phyloP scores from a whole-genome alignment of 2,329 filamentous ascomycete species.

The Hawksworthiomyces lignivorus region DNA sequence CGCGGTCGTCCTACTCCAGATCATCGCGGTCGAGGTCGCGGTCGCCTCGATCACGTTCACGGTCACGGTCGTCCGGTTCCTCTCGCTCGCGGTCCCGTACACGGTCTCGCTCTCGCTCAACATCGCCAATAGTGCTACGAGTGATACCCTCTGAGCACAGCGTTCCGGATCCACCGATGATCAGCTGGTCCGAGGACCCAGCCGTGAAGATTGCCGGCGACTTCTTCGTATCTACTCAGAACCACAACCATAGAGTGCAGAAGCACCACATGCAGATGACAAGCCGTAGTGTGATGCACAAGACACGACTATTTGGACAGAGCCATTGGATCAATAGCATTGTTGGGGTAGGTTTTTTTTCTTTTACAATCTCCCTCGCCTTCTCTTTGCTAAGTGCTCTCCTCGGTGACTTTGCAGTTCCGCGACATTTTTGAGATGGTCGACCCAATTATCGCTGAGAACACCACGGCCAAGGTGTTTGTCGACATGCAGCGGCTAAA shows the following conservation, averaged over 20 bases:
- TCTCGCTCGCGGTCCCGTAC: no score
- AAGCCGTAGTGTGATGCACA: constrained; percentile 23
- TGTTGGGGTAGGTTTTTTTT: constrained; percentile 17
- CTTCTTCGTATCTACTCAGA: constrained; percentile 1
- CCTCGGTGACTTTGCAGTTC: constrained; percentile 3
- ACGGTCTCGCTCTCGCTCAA: no score
- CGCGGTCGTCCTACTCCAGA: no score
- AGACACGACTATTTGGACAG: constrained; percentile 49
- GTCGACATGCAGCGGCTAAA: constrained; percentile 42
- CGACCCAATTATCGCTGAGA: constrained; percentile 22
- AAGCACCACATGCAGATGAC: constrained; percentile 9
- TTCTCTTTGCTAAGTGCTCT: no score
- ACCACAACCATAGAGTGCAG: neutral
- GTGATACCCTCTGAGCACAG: no score
- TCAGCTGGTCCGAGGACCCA: no score
- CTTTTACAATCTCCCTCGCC: constrained; percentile 11
- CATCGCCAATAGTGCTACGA: no score
- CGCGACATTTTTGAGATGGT: constrained; percentile 10
- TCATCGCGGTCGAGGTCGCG: no score
- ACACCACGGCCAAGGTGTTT: constrained; percentile 25
- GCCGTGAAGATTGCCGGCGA: neutral
- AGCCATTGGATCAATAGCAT: constrained; percentile 43
- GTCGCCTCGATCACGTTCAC: no score
- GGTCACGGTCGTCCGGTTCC: no score
- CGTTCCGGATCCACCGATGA: no score